Evolutionary conservation across 2,329 filamentous ascomycete species (phyloP), one percentile per base, ranked within the genome.

Genomic region (Eutypella sp.): DNA sequence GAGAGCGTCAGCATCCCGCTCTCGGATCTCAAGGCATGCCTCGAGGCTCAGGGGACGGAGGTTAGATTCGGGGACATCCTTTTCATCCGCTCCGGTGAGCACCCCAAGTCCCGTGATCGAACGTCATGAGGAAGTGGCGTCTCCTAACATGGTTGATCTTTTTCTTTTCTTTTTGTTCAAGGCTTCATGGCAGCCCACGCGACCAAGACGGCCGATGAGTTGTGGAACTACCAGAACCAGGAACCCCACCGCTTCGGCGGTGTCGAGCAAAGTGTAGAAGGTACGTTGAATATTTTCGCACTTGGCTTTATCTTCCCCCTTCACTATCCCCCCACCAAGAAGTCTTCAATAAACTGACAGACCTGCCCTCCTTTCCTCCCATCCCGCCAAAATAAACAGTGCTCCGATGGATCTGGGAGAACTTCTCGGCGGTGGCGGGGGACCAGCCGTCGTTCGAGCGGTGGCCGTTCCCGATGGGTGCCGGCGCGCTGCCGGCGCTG

Each of bases 1-100:
- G 61, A 63, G 16, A 60, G 63, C 0, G 56, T 24, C 54, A 63
- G 16, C 1, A 64, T 65, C 66, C 70, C 51, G 45, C 52, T 71
- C 3, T 50, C 54, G 1, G 67, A 73, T 15, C 57, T 78, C 2
- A 61, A 69, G 43, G 63, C 64, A 4, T 71, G 73, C 37, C 68
- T 73, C 0, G 57, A 60, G 18, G 63, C 67, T 3, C 73, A 79
- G 54, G 71, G 70, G 8, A 75, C 72, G 0, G 65, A 72, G 50
- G 61, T 77, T 24, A 58, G 66, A n/a, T 73, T 76, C 45, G 76
- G 76, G 9, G 76, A 79, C 50, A 70, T 79, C 27, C 59, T 79
- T 3, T 64, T 79, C 51, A 65, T 78, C 22, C 70, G 76, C 6
- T 69, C 58, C 0, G 63, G 60, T 60, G 37, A 23, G 52, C n/a